These are phyloP conservation scores for Inga oerstediana DNA, from an alignment of 306 rosid genomes.

Conservation along the genomic window DNA sequence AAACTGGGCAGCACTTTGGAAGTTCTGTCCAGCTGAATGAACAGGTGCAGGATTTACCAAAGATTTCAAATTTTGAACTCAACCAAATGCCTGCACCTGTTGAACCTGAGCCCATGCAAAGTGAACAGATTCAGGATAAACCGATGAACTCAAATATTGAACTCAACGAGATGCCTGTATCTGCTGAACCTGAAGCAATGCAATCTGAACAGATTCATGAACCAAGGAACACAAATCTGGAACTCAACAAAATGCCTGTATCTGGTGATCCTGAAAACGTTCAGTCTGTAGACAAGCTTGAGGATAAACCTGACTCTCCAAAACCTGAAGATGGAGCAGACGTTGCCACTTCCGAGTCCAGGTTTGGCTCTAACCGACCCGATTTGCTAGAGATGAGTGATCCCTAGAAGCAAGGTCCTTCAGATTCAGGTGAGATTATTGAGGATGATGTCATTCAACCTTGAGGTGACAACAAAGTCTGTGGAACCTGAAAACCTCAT, in stretches of 20 bases:
- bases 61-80: neutral
- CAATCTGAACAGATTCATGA: neutral
- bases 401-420: constrained; percentile 12
- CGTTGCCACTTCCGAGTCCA: constrained; percentile 14
- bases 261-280: constrained; percentile 33
- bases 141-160: neutral
- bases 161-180: neutral
- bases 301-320: constrained; percentile 25
- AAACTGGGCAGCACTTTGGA: constrained; percentile 32
- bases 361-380: constrained; percentile 28
- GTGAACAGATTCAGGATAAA: neutral
- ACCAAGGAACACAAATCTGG: neutral
- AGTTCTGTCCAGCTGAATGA: constrained; percentile 16
- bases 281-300: constrained; percentile 19
- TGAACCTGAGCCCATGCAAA: neutral
- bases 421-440: constrained; percentile 33
- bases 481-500: neutral
- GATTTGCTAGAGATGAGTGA: constrained; percentile 19
- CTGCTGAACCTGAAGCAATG: neutral
- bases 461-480: constrained; percentile 18
- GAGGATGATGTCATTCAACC: constrained; percentile 24
- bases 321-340: constrained; percentile 25
- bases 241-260: neutral
- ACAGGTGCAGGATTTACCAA: neutral
- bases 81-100: neutral